These are phyloP conservation scores for Sugiyamaella chiloensis DNA, from an alignment of 805 yeast species.

Conservation along the genomic window DNA sequence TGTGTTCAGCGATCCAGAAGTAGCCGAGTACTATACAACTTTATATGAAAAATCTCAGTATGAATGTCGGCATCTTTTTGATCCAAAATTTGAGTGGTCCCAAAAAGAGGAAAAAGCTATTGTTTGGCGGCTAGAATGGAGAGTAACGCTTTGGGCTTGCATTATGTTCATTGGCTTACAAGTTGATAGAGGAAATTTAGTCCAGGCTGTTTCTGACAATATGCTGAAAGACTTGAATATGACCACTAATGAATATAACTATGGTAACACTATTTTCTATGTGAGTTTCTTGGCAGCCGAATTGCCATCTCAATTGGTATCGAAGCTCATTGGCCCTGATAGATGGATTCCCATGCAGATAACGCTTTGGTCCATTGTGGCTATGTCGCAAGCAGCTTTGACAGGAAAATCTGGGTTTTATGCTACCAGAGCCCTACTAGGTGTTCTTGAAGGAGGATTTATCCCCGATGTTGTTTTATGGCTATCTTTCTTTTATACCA, in stretches of 20 bases:
- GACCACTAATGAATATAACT: constrained; percentile 56
- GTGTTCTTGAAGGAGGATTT: constrained; percentile 65
- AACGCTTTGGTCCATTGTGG: constrained; percentile 56
- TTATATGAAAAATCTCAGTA: constrained; percentile 49
- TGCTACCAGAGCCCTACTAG: constrained; percentile 50
- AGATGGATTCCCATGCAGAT: constrained; percentile 62
- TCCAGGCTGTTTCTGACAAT: constrained; percentile 58
- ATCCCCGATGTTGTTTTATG: constrained; percentile 63
- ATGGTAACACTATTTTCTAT: constrained; percentile 55
- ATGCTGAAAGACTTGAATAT: constrained; percentile 49
- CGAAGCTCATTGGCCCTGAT: constrained; percentile 63
- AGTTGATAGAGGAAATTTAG: constrained; percentile 55
- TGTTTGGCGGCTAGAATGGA: constrained; percentile 50
- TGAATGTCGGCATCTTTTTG: constrained; percentile 54
- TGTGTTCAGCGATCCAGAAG: constrained; percentile 45
- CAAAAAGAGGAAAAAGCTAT: constrained; percentile 48
- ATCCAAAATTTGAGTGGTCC: constrained; percentile 58
- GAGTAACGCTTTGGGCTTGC: constrained; percentile 56
- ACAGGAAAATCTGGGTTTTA: constrained; percentile 41
- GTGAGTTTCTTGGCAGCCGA: constrained; percentile 57
- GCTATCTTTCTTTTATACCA: constrained; percentile 64
- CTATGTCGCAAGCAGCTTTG: constrained; percentile 51
- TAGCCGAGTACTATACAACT: constrained; percentile 44
- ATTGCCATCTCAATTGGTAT: constrained; percentile 63
- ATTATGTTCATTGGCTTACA: constrained; percentile 58